These are phyloP conservation scores for Hymenotorrendiella dingleyae DNA, from an alignment of 2,329 filamentous ascomycete species.

Conservation along the genomic window DNA sequence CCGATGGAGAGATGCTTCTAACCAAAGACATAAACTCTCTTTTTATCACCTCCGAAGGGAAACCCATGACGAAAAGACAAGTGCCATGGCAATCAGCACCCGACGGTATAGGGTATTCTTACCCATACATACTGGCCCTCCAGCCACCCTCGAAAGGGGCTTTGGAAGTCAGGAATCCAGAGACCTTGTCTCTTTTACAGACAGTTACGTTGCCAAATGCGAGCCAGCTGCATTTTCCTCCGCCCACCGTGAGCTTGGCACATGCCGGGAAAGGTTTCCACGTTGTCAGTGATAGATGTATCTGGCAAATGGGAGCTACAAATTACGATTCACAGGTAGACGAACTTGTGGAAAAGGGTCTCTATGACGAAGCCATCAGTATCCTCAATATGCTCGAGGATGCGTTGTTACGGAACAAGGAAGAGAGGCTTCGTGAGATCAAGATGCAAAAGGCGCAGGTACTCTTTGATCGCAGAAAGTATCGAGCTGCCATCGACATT, in stretches of 20 bases:
- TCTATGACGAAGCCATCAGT: conserved; percentile 88
- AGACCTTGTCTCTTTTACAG: conserved; percentile 85
- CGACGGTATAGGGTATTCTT: conserved; percentile 90
- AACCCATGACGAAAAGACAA: conserved; percentile 74
- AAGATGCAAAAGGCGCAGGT: conserved; percentile 87
- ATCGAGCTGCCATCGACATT: conserved; percentile 78
- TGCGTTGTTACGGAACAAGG: conserved; percentile 79
- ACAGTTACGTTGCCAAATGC: conserved; percentile 77
- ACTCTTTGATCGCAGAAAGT: conserved; percentile 78
- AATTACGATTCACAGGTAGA: conserved; percentile 88
- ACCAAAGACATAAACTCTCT: conserved; percentile 96
- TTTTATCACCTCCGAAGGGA: conserved; percentile 81
- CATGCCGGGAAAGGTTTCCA: conserved; percentile 96
- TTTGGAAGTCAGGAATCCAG: conserved; percentile 86
- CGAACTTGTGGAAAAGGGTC: conserved; percentile 65
- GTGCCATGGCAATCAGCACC: conserved; percentile 89
- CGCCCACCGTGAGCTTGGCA: conserved; percentile 87
- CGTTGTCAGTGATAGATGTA: conserved; percentile 80
- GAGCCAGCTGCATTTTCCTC: conserved; percentile 81
- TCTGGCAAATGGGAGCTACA: conserved; percentile 94
- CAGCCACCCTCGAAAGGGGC: conserved; percentile 77
- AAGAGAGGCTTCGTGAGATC: conserved; percentile 71
- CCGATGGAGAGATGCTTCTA: conserved; percentile 80
- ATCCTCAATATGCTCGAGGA: conserved; percentile 87
- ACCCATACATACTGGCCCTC: conserved; percentile 87